Evolutionary conservation across 768 basidiomycete species (phyloP).

Genomic region (Lanmaoa pseudosensibilis): DNA sequence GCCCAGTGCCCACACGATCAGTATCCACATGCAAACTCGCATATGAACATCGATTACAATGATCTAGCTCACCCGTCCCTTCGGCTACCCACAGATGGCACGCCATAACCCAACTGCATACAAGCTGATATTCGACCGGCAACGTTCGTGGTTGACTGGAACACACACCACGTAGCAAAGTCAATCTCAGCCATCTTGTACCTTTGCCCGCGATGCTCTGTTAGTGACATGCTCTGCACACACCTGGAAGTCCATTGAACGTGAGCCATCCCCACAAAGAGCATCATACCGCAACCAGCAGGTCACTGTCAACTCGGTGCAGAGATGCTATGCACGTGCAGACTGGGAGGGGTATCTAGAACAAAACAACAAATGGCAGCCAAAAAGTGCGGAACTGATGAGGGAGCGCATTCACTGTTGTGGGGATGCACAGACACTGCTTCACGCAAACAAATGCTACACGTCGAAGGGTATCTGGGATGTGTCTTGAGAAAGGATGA

Average conservation of each 20-base stretch:
- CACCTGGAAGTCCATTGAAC: not conserved
- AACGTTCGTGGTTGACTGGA: too few relatives aligned
- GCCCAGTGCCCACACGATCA: not conserved
- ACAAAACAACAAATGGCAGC: not conserved
- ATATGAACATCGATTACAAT: not conserved
- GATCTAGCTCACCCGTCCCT: not conserved
- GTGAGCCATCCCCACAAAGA: conserved; percentile 1
- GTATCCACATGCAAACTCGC: not conserved
- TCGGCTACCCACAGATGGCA: not conserved
- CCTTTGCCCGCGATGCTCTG: not conserved
- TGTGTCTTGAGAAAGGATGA: not conserved
- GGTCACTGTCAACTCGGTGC: not conserved
- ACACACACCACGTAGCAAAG: not conserved
- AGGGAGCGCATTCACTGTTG: not conserved
- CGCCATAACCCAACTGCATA: not conserved
- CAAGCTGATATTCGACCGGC: not conserved
- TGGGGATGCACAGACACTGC: not conserved
- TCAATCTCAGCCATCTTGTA: not conserved
- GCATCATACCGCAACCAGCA: not conserved
- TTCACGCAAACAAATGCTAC: too few relatives aligned
- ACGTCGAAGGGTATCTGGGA: not conserved
- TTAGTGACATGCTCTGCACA: not conserved
- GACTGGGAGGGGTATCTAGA: not conserved
- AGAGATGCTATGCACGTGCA: conserved; percentile 6
- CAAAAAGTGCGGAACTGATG: not conserved